Evolutionary conservation across 73 alveolate genomes (phyloP).

Genomic region (Uronychia binucleata): DNA sequence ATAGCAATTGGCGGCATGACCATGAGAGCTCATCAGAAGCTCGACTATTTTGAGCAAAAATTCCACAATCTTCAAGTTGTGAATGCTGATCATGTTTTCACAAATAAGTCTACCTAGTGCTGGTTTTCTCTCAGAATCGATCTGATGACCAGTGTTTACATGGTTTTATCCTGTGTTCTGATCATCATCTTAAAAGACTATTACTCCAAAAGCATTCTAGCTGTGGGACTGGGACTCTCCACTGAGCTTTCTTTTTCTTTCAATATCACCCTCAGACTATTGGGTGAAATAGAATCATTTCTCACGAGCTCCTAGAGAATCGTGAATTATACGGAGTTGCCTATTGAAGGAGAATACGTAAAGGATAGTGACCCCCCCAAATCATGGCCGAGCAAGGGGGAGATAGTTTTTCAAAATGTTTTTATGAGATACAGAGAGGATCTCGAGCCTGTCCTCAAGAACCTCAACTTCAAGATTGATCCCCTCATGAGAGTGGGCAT

Average conservation of each 20-base stretch:
- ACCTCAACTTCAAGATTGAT: slow-evolving; percentile 40
- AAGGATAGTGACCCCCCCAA: background rate
- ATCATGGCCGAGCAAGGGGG: slow-evolving; percentile 77
- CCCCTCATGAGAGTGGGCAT: slow-evolving; percentile 66
- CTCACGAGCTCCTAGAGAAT: slow-evolving; percentile 8
- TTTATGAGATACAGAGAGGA: slow-evolving; percentile 64
- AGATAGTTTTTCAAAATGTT: slow-evolving; percentile 63
- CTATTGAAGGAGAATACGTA: slow-evolving; percentile 8
- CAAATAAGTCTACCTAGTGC: background rate
- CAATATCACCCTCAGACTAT: background rate
- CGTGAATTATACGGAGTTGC: slow-evolving; percentile 4
- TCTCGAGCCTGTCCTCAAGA: slow-evolving; percentile 51
- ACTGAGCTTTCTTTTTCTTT: background rate
- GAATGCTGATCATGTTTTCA: background rate
- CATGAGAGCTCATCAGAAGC: background rate
- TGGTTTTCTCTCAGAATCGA: background rate
- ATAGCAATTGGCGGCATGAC: background rate
- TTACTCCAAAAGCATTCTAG: background rate
- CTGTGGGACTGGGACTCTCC: background rate
- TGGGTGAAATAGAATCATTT: background rate
- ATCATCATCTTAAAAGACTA: background rate
- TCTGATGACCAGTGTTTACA: background rate
- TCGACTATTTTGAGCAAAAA: background rate
- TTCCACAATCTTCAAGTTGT: background rate
- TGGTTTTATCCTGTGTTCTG: background rate